phyloP scores from a whole-genome alignment of 1,139 yeast genomes.

The Arxiozyma slooffiae region DNA sequence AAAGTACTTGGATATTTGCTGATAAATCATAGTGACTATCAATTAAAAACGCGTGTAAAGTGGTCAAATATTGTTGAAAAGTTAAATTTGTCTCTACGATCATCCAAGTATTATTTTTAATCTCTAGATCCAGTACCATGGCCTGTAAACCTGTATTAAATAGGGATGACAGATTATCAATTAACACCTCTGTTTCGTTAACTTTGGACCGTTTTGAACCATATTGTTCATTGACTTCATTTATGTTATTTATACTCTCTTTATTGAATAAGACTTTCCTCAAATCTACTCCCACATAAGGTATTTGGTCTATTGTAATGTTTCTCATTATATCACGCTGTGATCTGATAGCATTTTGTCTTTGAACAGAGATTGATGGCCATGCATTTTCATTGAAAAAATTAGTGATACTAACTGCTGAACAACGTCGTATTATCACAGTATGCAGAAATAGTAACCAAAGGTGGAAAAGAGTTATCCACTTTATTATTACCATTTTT shows the following conservation, averaged over 20 bases:
- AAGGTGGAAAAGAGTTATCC: background rate
- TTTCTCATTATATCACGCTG: conserved; percentile 60
- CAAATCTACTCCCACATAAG: conserved; percentile 51
- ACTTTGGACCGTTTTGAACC: background rate
- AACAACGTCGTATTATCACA: background rate
- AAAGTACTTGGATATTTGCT: conserved; percentile 45
- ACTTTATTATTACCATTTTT: background rate
- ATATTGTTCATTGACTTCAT: conserved; percentile 27
- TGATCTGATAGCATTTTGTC: conserved; percentile 41
- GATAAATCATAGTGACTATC: conserved; percentile 47
- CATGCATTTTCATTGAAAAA: conserved; percentile 9
- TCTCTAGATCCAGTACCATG: conserved; percentile 54
- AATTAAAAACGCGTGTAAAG: conserved; percentile 35
- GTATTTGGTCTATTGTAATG: conserved; percentile 48
- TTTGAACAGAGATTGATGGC: conserved; percentile 19
- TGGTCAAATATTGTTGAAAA: conserved; percentile 31
- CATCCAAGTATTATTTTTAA: conserved; percentile 41
- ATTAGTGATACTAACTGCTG: background rate
- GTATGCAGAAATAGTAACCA: background rate
- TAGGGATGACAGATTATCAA: conserved; percentile 30
- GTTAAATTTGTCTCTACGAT: conserved; percentile 52
- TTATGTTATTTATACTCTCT: conserved; percentile 34
- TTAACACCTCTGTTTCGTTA: conserved; percentile 31
- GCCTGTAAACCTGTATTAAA: conserved; percentile 45
- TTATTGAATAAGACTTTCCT: conserved; percentile 41